phyloP scores from a whole-genome alignment of 2,329 filamentous ascomycete genomes.

The Trichocomaceae sp. region DNA sequence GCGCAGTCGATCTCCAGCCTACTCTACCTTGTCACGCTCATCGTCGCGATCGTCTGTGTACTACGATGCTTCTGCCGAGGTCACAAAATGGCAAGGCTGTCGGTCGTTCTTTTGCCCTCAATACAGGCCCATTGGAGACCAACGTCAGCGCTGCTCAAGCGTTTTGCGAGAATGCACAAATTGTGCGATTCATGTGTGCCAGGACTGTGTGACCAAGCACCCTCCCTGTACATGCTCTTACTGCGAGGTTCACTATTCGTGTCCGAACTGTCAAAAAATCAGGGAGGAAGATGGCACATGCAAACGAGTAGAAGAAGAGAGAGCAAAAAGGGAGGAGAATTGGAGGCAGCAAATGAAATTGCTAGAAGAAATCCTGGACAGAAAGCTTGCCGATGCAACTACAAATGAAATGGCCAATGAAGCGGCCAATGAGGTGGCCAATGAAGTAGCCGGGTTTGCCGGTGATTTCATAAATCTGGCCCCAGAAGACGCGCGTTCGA shows the following conservation, averaged over 20 bases:
- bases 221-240: slow-evolving; percentile 41
- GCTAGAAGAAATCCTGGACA: slow-evolving; percentile 34
- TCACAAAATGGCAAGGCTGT: slow-evolving; percentile 41
- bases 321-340: slow-evolving; percentile 32
- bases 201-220: slow-evolving; percentile 35
- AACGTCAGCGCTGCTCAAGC: slow-evolving; percentile 40
- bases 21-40: slow-evolving; percentile 35
- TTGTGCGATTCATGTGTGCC: slow-evolving; percentile 42
- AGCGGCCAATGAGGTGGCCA: too few relatives aligned
- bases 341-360: slow-evolving; percentile 37
- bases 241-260: slow-evolving; percentile 39
- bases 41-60: slow-evolving; percentile 35
- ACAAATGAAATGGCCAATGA: too few relatives aligned
- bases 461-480: slow-evolving; percentile 33
- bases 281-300: slow-evolving; percentile 35
- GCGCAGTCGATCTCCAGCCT: slow-evolving; percentile 33
- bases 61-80: slow-evolving; percentile 32
- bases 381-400: too few relatives aligned
- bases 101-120: slow-evolving; percentile 44
- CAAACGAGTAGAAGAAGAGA: slow-evolving; percentile 34
- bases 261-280: slow-evolving; percentile 38
- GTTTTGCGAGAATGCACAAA: slow-evolving; percentile 40
- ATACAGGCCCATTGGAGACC: slow-evolving; percentile 38
- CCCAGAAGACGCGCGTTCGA: slow-evolving; percentile 3
- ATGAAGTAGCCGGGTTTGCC: slow-evolving; percentile 36